Evolutionary conservation across 495 filamentous ascomycete genomes (phyloP).

Genomic region (Aspergillus sclerotiicarbonarius): DNA sequence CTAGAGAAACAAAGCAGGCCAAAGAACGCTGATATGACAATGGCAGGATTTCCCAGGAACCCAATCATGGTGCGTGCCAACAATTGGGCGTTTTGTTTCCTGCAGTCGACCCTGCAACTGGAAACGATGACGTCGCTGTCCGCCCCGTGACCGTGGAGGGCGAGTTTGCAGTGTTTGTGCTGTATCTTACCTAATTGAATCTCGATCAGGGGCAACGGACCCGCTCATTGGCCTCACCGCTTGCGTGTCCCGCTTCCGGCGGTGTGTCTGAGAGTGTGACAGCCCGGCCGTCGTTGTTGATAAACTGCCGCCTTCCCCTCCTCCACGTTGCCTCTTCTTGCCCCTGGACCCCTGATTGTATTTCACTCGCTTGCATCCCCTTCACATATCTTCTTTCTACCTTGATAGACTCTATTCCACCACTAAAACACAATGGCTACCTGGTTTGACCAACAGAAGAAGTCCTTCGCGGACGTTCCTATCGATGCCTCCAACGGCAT

Average conservation of each 20-base stretch:
- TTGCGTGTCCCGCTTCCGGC: slow-evolving; percentile 30
- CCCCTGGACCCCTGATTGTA: slow-evolving; percentile 10
- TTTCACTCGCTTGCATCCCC: slow-evolving; percentile 13
- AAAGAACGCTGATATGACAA: not conserved
- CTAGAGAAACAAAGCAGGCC: not conserved
- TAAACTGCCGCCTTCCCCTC: slow-evolving; percentile 8
- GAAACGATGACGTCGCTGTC: slow-evolving; percentile 32
- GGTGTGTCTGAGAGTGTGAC: slow-evolving; percentile 19
- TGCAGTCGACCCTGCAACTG: slow-evolving; percentile 17
- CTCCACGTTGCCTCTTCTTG: slow-evolving; percentile 10
- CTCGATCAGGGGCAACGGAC: slow-evolving; percentile 1
- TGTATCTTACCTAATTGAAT: slow-evolving; percentile 16
- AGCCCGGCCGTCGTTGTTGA: slow-evolving; percentile 18
- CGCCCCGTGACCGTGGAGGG: not conserved
- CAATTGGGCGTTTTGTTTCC: not conserved
- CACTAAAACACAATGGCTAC: slow-evolving; percentile 53
- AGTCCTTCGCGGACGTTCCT: slow-evolving; percentile 78
- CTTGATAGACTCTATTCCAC: slow-evolving; percentile 43
- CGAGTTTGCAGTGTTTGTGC: slow-evolving; percentile 25
- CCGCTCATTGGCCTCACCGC: slow-evolving; percentile 25
- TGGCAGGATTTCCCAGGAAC: slow-evolving; percentile 10
- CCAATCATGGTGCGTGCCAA: not conserved
- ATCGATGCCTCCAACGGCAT: slow-evolving; percentile 70
- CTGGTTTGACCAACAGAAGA: slow-evolving; percentile 79
- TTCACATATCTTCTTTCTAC: slow-evolving; percentile 13